Evolutionary conservation across 1,284 basidiomycete genomes (phyloP).

Genomic region (Marasmius sp.): DNA sequence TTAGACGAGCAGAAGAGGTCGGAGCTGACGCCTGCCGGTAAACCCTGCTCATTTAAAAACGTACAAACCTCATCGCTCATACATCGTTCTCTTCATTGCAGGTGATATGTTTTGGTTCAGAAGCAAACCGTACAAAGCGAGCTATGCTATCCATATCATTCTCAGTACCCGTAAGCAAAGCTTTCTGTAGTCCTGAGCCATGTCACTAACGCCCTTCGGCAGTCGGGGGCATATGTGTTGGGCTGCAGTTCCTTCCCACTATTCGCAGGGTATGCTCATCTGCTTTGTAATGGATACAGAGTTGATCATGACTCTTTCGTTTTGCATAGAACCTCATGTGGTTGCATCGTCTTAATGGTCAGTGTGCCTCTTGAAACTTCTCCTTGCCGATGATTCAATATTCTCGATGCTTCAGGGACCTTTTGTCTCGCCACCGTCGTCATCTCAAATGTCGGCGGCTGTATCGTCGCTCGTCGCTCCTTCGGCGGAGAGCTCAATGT

Average conservation of each 20-base stretch:
- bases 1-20: neutral
- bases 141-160: neutral
- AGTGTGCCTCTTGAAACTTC: neutral
- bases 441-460: conserved; percentile 21
- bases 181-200: neutral
- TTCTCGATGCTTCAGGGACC: neutral
- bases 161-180: neutral
- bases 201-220: neutral
- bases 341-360: neutral
- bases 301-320: neutral
- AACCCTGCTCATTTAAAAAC: neutral
- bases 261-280: conserved; percentile 24
- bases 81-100: neutral
- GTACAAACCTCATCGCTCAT: neutral
- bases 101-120: neutral
- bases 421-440: conserved; percentile 18
- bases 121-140: neutral
- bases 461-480: conserved; percentile 20
- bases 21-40: neutral
- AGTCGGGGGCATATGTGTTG: conserved; percentile 23
- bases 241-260: conserved; percentile 25
- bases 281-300: conserved; percentile 19
- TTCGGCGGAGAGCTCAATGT: conserved; percentile 27
- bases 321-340: conserved; percentile 15
- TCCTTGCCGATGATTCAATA: neutral